Percentiles rank a stretch among this genome's conserved stretches.
phyloP scores from a whole-genome alignment of 2,329 filamentous ascomycete genomes.

The Didymella arachidicola region DNA sequence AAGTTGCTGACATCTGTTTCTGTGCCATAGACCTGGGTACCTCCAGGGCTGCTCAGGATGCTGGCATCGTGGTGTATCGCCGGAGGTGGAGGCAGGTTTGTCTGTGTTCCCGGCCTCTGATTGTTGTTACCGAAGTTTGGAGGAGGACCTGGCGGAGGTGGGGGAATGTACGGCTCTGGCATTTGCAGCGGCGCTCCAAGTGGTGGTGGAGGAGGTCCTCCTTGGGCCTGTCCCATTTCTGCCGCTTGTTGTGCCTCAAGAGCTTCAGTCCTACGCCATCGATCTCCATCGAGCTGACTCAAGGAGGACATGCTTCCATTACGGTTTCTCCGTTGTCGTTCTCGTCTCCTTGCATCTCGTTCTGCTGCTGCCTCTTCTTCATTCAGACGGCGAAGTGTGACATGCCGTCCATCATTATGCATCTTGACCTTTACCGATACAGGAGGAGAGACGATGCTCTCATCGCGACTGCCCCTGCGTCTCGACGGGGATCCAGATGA shows the following conservation, averaged over 20 bases:
- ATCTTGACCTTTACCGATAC: constrained; percentile 71
- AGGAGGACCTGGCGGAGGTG: constrained; percentile 44
- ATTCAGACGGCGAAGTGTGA: constrained; percentile 67
- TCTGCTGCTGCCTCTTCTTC: constrained; percentile 69
- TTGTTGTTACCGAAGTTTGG: constrained; percentile 24
- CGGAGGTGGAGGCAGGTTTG: constrained; percentile 45
- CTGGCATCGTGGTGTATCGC: constrained; percentile 45
- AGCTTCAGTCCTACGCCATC: constrained; percentile 51
- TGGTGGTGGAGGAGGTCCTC: constrained; percentile 25
- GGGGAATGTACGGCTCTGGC: constrained; percentile 42
- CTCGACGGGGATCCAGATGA: constrained; percentile 42
- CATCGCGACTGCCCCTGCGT: constrained; percentile 48
- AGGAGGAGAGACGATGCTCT: constrained; percentile 63
- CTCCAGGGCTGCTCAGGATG: constrained; percentile 47
- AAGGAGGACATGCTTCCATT: constrained; percentile 53
- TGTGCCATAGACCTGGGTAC: constrained; percentile 48
- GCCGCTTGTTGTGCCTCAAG: constrained; percentile 48
- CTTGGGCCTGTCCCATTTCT: constrained; percentile 35
- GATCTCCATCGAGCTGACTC: constrained; percentile 47
- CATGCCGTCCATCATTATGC: constrained; percentile 69
- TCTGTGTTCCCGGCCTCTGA: constrained; percentile 19
- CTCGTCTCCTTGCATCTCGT: constrained; percentile 62
- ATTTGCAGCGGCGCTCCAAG: constrained; percentile 37
- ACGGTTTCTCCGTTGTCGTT: constrained; percentile 52
- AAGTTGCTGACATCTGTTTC: constrained; percentile 51